Conservation (phyloP, 73 alveolate genomes). For the Paraurostyla sp. region DNA sequence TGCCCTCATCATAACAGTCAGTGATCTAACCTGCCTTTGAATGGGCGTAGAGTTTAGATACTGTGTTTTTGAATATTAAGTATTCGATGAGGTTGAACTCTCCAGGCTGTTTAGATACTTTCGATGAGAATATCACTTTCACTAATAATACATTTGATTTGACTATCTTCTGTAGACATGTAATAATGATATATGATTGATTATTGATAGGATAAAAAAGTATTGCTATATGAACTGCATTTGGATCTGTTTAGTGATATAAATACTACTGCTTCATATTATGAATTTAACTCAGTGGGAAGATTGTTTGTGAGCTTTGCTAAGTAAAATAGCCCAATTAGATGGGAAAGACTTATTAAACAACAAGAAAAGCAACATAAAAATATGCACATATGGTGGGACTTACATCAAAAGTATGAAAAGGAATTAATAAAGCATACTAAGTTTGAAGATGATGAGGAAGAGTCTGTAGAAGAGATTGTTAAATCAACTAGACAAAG, state of each 20-base stretch:
- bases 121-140: constrained; percentile 56
- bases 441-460: constrained; percentile 50
- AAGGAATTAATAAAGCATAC: constrained; percentile 35
- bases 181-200: neutral
- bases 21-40: constrained; percentile 81
- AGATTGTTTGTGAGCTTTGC: constrained; percentile 39
- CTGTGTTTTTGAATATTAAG: constrained; percentile 23
- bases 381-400: constrained; percentile 73
- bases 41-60: constrained; percentile 75
- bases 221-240: constrained; percentile 4
- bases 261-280: neutral
- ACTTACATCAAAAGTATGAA: constrained; percentile 26
- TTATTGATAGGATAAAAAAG: neutral
- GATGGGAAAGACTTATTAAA: constrained; percentile 68
- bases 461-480: neutral
- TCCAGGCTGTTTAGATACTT: constrained; percentile 72
- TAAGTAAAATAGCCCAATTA: constrained; percentile 10
- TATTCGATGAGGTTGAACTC: constrained; percentile 70
- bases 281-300: constrained; percentile 64
- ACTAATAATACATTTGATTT: constrained; percentile 38
- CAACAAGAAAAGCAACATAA: constrained; percentile 9
- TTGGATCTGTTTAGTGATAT: neutral
- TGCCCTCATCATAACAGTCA: neutral
- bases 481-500: neutral
- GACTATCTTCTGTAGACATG: constrained; percentile 50